phyloP scores from a whole-genome alignment of 1,139 yeast species.

The Kluyveromyces sp. region DNA sequence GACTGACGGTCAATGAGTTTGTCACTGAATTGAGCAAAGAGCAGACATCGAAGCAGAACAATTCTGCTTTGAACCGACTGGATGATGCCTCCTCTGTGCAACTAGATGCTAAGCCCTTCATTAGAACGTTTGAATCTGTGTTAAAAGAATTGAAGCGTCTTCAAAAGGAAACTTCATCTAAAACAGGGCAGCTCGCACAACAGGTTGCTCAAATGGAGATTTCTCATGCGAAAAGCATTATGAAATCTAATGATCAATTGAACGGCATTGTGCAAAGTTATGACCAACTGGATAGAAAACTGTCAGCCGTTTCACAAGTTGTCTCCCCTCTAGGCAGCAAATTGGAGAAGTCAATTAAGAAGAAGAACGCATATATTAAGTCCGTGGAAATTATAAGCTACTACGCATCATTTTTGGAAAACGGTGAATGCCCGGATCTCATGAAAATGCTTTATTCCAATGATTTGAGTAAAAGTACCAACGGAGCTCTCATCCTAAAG shows the following conservation, averaged over 20 bases:
- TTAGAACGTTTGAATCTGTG: constrained; percentile 86
- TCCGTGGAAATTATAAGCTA: constrained; percentile 71
- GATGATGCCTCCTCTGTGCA: constrained; percentile 18
- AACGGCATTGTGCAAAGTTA: constrained; percentile 38
- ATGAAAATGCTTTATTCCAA: constrained; percentile 40
- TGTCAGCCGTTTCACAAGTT: constrained; percentile 51
- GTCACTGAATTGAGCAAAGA: constrained; percentile 76
- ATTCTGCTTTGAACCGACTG: constrained; percentile 4
- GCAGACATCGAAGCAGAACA: constrained; percentile 40
- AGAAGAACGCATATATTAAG: constrained; percentile 67
- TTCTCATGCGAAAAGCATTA: constrained; percentile 60
- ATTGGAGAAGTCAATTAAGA: constrained; percentile 65
- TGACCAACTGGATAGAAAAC: constrained; percentile 50
- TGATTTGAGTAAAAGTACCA: constrained; percentile 43
- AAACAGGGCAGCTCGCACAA: constrained; percentile 43
- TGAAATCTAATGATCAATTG: constrained; percentile 48
- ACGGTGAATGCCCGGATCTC: constrained; percentile 57
- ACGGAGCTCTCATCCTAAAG: constrained; percentile 64
- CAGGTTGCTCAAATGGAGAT: constrained; percentile 60
- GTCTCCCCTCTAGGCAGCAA: constrained; percentile 73
- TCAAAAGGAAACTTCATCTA: constrained; percentile 45
- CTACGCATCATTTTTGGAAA: constrained; percentile 60
- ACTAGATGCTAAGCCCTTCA: constrained; percentile 89
- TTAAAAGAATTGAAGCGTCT: constrained; percentile 61
- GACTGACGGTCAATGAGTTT: constrained; percentile 68